A percentile compares a stretch with the other conserved stretches of the same genome.
phyloP scores from a whole-genome alignment of 176 grass and related monocot genomes.

The Dendrocalamus sinicus region DNA sequence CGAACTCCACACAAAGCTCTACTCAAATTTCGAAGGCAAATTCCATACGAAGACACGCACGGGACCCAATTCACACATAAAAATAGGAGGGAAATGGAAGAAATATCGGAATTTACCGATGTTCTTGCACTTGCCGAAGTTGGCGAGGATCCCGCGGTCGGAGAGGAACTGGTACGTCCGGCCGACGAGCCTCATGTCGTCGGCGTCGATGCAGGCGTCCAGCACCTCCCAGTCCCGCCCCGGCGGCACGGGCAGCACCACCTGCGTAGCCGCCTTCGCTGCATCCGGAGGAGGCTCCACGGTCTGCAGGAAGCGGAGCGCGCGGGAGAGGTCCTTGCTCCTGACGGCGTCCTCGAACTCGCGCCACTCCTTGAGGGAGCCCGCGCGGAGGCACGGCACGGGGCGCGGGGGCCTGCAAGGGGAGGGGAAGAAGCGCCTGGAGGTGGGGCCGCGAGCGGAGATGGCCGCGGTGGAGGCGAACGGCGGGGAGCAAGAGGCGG shows the following conservation, averaged over 20 bases:
- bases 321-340: conserved; percentile 75
- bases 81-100: background rate
- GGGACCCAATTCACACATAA: background rate
- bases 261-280: conserved; percentile 19
- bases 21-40: background rate
- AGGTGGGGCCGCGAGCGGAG: background rate
- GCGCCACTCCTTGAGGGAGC: conserved; percentile 72
- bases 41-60: background rate
- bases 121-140: conserved; percentile 80
- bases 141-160: conserved; percentile 60
- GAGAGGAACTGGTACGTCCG: conserved; percentile 75
- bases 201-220: conserved; percentile 90
- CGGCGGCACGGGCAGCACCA: conserved; percentile 48
- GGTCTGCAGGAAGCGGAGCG: conserved; percentile 80
- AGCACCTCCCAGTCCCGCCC: conserved; percentile 89
- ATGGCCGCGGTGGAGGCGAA: conserved; percentile 17
- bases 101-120: conserved; percentile 52
- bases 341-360: conserved; percentile 93
- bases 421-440: conserved; percentile 17
- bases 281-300: conserved; percentile 28
- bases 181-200: conserved; percentile 91
- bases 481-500: background rate
- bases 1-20: background rate
- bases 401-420: background rate
- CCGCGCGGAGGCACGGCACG: conserved; percentile 36